Conservation (phyloP, 306 rosid genomes). For the Neltuma alba region DNA sequence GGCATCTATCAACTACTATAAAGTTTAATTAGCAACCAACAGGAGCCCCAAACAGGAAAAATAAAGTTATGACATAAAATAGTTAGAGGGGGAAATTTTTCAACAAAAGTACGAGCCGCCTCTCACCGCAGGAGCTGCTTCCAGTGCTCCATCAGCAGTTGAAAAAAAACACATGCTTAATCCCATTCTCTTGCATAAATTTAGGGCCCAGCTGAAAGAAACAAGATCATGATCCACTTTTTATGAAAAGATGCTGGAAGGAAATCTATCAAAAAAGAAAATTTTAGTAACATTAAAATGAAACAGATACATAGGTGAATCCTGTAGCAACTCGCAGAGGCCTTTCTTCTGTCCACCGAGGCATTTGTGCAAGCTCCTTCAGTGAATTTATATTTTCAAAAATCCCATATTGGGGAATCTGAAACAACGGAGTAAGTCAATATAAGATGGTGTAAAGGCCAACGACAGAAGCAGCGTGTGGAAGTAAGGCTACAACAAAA, state of each 20-base stretch:
- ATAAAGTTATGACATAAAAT: not conserved
- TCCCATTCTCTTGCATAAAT: constrained; percentile 79
- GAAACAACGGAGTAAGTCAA: constrained; percentile 34
- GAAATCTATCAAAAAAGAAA: not conserved
- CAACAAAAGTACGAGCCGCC: constrained; percentile 21
- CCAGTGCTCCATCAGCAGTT: constrained; percentile 95
- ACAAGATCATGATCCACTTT: constrained; percentile 21
- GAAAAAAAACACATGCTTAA: constrained; percentile 84
- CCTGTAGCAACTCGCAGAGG: constrained; percentile 97
- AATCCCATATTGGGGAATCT: constrained; percentile 91
- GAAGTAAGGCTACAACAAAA: not conserved
- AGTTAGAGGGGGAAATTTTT: not conserved
- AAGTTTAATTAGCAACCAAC: not conserved
- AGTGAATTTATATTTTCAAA: constrained; percentile 85
- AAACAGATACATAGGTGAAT: constrained; percentile 70
- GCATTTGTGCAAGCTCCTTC: constrained; percentile 78
- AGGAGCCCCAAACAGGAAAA: not conserved
- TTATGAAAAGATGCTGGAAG: not conserved
- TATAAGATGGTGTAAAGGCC: constrained; percentile 4
- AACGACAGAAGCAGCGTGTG: not conserved
- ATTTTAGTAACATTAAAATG: not conserved
- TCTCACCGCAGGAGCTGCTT: constrained; percentile 98
- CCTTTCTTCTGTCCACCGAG: constrained; percentile 79
- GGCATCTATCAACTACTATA: not conserved
- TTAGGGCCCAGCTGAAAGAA: constrained; percentile 84